A percentile compares a stretch with the other conserved stretches of the same genome.
phyloP scores from a whole-genome alignment of 305 asterid species.

The Petunia hybrid region DNA sequence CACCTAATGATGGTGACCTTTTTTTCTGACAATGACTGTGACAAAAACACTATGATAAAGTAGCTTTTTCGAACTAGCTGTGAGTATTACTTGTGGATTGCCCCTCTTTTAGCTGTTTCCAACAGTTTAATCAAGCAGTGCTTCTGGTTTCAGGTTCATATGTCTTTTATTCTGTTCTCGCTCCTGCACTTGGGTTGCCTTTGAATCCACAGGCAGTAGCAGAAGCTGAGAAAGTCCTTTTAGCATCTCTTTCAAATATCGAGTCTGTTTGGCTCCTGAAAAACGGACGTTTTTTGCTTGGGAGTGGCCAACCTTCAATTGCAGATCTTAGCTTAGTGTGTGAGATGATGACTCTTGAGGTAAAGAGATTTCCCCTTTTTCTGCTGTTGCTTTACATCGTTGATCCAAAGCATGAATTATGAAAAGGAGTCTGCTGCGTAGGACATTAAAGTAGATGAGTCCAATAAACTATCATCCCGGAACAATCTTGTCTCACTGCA shows the following conservation, averaged over 20 bases:
- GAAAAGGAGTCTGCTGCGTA: neutral
- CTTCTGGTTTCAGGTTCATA: constrained; percentile 55
- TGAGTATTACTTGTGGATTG: constrained; percentile 1
- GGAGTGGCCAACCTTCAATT: constrained; percentile 80
- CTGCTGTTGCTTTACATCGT: neutral
- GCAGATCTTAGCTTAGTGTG: constrained; percentile 92
- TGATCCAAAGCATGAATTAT: constrained; percentile 16
- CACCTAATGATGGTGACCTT: neutral
- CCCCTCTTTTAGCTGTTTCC: constrained; percentile 10
- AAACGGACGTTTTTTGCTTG: constrained; percentile 73
- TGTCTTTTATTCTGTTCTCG: constrained; percentile 58
- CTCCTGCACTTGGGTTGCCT: constrained; percentile 70
- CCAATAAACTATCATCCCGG: neutral
- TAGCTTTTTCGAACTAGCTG: neutral
- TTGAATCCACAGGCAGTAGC: constrained; percentile 72
- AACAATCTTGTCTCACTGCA: constrained; percentile 23
- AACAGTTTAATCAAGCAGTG: constrained; percentile 12
- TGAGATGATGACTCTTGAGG: constrained; percentile 91
- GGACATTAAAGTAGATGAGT: neutral
- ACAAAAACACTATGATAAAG: neutral
- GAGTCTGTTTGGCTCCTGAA: constrained; percentile 87
- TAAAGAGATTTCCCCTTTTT: constrained; percentile 36
- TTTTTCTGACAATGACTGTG: neutral
- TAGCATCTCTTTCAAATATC: constrained; percentile 61
- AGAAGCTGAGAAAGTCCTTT: constrained; percentile 66